These are phyloP conservation scores for Starmerella vitae DNA, from an alignment of 805 yeast genomes.

Conservation along the genomic window DNA sequence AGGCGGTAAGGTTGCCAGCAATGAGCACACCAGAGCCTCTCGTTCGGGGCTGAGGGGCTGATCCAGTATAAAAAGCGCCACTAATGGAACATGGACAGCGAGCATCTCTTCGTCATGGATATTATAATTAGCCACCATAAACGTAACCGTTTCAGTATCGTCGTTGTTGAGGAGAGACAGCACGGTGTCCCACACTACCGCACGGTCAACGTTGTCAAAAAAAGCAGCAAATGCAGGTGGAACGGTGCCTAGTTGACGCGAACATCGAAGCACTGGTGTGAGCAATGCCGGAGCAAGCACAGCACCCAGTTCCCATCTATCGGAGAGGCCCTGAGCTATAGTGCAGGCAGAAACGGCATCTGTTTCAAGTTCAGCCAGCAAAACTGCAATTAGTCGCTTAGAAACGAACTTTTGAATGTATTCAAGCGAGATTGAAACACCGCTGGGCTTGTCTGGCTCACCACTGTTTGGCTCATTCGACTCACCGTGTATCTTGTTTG, in stretches of 20 bases:
- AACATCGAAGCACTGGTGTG: constrained; percentile 43
- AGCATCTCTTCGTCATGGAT: constrained; percentile 81
- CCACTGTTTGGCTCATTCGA: no score
- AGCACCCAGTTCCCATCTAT: constrained; percentile 88
- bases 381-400: constrained; percentile 37
- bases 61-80: constrained; percentile 32
- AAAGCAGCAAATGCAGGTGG: constrained; percentile 45
- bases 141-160: constrained; percentile 39
- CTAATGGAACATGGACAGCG: constrained; percentile 58
- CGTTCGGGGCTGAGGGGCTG: constrained; percentile 1
- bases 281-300: constrained; percentile 56
- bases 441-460: constrained; percentile 30
- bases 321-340: constrained; percentile 64
- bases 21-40: constrained; percentile 27
- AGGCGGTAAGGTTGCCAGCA: constrained; percentile 46
- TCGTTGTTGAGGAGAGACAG: constrained; percentile 31
- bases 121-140: constrained; percentile 51
- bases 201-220: constrained; percentile 77
- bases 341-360: constrained; percentile 34
- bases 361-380: constrained; percentile 32
- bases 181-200: constrained; percentile 59
- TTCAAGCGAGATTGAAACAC: constrained; percentile 24
- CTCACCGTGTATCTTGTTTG: no score
- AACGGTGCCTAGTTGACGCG: neutral
- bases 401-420: constrained; percentile 53